Evolutionary conservation across 129 eudicot genomes (phyloP).

Genomic region (Smallanthus sonchifolius): DNA sequence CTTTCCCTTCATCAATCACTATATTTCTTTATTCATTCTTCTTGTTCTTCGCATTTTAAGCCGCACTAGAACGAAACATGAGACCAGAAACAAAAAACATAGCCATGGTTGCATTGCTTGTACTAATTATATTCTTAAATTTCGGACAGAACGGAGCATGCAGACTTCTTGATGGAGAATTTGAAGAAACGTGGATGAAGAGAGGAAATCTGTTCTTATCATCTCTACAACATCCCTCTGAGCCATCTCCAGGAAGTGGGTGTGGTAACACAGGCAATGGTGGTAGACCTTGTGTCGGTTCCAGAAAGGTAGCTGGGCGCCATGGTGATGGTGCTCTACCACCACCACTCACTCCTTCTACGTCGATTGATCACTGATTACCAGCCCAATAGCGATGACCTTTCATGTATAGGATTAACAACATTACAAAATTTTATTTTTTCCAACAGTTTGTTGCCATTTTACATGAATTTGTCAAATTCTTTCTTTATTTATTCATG

Average conservation of each 20-base stretch:
- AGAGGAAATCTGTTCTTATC: slow-evolving; percentile 25
- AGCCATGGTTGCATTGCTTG: background rate
- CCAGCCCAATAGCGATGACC: background rate
- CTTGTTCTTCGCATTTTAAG: background rate
- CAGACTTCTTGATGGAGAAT: slow-evolving; percentile 33
- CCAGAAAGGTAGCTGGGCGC: slow-evolving; percentile 25
- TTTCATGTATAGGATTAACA: background rate
- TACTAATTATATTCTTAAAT: slow-evolving; percentile 7
- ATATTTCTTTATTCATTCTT: background rate
- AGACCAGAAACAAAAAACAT: background rate
- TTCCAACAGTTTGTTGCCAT: background rate
- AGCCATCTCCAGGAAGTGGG: slow-evolving; percentile 24
- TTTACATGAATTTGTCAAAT: background rate
- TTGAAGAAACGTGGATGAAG: slow-evolving; percentile 22
- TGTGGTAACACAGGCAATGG: slow-evolving; percentile 27
- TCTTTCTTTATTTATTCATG: background rate
- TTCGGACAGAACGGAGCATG: slow-evolving; percentile 22
- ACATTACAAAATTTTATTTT: background rate
- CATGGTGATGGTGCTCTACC: background rate
- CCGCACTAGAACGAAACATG: slow-evolving; percentile 17
- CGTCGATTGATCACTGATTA: background rate
- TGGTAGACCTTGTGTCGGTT: slow-evolving; percentile 25
- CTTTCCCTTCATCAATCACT: background rate
- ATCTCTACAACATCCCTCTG: slow-evolving; percentile 12
- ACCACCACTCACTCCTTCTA: background rate